A percentile compares a stretch with the other conserved stretches of the same genome.
These are phyloP conservation scores for Calocybe gangraenosa DNA, from an alignment of 768 basidiomycete species.

Conservation along the genomic window DNA sequence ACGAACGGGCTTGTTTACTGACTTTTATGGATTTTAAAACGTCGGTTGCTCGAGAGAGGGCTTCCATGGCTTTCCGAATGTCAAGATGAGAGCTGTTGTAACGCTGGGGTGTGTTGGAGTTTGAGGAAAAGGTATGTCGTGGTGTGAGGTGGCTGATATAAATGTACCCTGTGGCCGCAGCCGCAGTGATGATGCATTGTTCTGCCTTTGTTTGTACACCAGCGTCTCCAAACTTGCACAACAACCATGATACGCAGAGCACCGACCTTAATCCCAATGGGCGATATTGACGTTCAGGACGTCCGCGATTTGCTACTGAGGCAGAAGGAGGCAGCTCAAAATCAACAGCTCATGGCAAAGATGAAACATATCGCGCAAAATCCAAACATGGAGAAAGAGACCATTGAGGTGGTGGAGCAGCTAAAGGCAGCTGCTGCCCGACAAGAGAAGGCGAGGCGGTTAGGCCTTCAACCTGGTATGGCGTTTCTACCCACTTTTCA, in stretches of 20 bases:
- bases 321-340: slow-evolving; percentile 37
- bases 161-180: slow-evolving; percentile 12
- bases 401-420: slow-evolving; percentile 27
- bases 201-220: slow-evolving; percentile 17
- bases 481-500: no score
- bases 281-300: slow-evolving; percentile 75
- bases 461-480: slow-evolving; percentile 22
- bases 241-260: slow-evolving; percentile 65
- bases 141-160: slow-evolving; percentile 14
- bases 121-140: slow-evolving; percentile 11
- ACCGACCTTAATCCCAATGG: slow-evolving; percentile 75
- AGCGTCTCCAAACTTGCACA: slow-evolving; percentile 9
- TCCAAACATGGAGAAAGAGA: slow-evolving; percentile 25
- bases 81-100: no score
- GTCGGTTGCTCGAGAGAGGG: slow-evolving; percentile 60
- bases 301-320: slow-evolving; percentile 57
- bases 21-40: slow-evolving; percentile 69
- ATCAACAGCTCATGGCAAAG: slow-evolving; percentile 37
- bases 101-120: slow-evolving; percentile 9
- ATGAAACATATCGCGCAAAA: slow-evolving; percentile 46
- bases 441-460: slow-evolving; percentile 22
- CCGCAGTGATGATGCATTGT: slow-evolving; percentile 13
- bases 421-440: slow-evolving; percentile 24
- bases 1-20: slow-evolving; percentile 20
- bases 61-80: no score